These are phyloP conservation scores for Chytriomyces hyalinus DNA, from an alignment of 192 early-diverging fungal genomes.

Conservation along the genomic window DNA sequence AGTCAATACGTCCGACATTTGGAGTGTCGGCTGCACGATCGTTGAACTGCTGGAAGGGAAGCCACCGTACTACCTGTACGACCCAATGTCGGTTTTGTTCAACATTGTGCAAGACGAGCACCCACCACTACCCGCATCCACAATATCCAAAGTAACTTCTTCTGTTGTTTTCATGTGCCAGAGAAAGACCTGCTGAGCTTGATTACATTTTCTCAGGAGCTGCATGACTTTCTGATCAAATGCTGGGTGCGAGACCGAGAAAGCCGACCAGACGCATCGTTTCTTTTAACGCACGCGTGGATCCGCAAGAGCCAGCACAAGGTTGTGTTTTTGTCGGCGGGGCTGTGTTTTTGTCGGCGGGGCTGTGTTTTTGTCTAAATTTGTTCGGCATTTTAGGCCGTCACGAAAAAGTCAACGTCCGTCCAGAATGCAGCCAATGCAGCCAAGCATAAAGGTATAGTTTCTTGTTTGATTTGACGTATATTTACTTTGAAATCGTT, in stretches of 20 bases:
- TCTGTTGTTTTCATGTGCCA: background rate
- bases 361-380: too few relatives aligned
- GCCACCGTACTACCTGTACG: slow-evolving; percentile 85
- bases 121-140: slow-evolving; percentile 80
- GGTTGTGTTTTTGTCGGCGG: background rate
- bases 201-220: slow-evolving; percentile 47
- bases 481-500: too few relatives aligned
- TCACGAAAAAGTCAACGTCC: too few relatives aligned
- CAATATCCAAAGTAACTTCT: slow-evolving; percentile 61
- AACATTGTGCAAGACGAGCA: slow-evolving; percentile 81
- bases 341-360: background rate
- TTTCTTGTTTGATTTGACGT: too few relatives aligned
- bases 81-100: slow-evolving; percentile 90
- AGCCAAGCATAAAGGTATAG: too few relatives aligned
- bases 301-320: slow-evolving; percentile 48
- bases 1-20: slow-evolving; percentile 89
- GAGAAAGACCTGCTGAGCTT: background rate
- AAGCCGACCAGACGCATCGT: slow-evolving; percentile 71
- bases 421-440: too few relatives aligned
- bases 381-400: too few relatives aligned
- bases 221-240: slow-evolving; percentile 78
- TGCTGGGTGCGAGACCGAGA: slow-evolving; percentile 87
- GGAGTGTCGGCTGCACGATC: slow-evolving; percentile 92
- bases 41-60: slow-evolving; percentile 92
- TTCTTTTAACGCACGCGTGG: slow-evolving; percentile 81